Evolutionary conservation across 306 rosid genomes (phyloP), one percentile per base, ranked within the genome.

Genomic region (Begonia peltatifolia): DNA sequence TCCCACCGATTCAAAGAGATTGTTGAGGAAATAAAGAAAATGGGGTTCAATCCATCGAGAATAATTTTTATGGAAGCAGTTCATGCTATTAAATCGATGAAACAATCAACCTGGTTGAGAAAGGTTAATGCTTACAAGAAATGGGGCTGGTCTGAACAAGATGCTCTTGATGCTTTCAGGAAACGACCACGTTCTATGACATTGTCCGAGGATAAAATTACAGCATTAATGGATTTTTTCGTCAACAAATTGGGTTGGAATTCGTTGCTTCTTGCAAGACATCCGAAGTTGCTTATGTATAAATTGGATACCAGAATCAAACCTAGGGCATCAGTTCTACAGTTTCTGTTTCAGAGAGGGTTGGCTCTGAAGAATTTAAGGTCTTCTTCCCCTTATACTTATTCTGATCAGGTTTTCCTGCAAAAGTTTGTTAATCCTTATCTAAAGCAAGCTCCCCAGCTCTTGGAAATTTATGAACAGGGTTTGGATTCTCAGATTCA

Each of bases 311-410:
- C 54, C 54, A 60, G 62, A 18, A 12, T 71, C 12, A 63, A 59
- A 0, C 76, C 84, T 9, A 74, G 84, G 60, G 71, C 65, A 43
- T 65, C 78, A 7, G 78, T 78, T 41, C 4, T 78, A 42, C 50
- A 67, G 20, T 9, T 63, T 56, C 66, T 78, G 42, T 47, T 44
- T 46, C 16, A 50, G 4, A 63, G 38, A 56, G 65, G 62, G 54
- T 56, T 55, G 14, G 62, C 67, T 60, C 72, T 72, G 62, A 57
- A 44, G 48, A 11, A 46, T 20, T n/a, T 57, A 2, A 57, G 49
- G 14, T 9, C 43, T 11, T 1, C 47, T 16, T 16, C 47, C 20
- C 12, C 43, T 6, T 17, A 36, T 6, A 20, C 7, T 5, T n/a
- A 12, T 55, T 14, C 49, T 9, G 49, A 55, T 10, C 10, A 55